phyloP scores from a whole-genome alignment of 2,329 filamentous ascomycete species.

The Aspergillus puulaauensis region DNA sequence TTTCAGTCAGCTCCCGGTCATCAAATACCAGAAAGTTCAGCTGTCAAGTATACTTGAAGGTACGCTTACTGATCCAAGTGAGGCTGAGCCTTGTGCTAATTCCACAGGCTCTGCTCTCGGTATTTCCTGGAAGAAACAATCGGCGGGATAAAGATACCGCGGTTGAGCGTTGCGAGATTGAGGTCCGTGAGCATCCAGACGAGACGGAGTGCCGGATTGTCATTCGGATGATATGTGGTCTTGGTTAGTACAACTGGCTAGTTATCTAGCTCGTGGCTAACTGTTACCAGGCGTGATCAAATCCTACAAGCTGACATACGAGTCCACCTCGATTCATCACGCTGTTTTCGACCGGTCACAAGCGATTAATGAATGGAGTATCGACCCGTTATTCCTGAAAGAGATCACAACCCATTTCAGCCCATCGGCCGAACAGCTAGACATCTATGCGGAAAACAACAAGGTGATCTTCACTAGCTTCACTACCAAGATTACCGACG shows the following conservation, averaged over 20 bases:
- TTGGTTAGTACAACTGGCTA: constrained; percentile 42
- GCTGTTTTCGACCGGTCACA: constrained; percentile 60
- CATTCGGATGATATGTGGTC: constrained; percentile 62
- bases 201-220: constrained; percentile 61
- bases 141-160: constrained; percentile 60
- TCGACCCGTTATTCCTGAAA: constrained; percentile 56
- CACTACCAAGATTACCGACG: constrained; percentile 62
- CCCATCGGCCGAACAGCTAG: constrained; percentile 63
- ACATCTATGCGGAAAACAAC: constrained; percentile 59
- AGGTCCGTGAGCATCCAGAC: constrained; percentile 56
- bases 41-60: constrained; percentile 60
- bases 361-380: constrained; percentile 59
- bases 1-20: constrained; percentile 29
- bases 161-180: constrained; percentile 63
- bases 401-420: constrained; percentile 66
- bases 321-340: constrained; percentile 61
- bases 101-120: constrained; percentile 56
- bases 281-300: constrained; percentile 57
- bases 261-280: background rate
- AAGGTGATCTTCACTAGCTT: constrained; percentile 65
- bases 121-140: constrained; percentile 59
- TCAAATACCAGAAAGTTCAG: constrained; percentile 52
- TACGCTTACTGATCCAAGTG: constrained; percentile 20
- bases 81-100: background rate
- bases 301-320: constrained; percentile 65